Conservation (phyloP, 306 rosid genomes). For the barrel medic (Medicago truncatula) region DNA sequence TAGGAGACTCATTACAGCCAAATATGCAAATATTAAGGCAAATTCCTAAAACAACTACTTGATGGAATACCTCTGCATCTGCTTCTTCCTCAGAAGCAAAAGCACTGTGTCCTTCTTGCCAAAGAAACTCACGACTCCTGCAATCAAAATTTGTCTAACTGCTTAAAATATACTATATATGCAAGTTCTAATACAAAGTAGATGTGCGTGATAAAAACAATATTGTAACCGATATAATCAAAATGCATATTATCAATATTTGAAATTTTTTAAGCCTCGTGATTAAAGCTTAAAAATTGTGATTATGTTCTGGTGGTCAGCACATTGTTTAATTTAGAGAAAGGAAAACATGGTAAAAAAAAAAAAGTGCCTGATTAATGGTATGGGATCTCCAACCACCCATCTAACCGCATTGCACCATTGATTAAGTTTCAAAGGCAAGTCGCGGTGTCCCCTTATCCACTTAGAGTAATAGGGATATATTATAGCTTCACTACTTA, state of each 20-base stretch:
- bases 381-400: slow-evolving; percentile 97
- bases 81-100: slow-evolving; percentile 93
- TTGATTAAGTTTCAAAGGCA: slow-evolving; percentile 92
- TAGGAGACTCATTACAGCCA: neutral
- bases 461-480: slow-evolving; percentile 96
- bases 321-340: neutral
- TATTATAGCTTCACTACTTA: slow-evolving; percentile 98
- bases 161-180: neutral
- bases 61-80: slow-evolving; percentile 70
- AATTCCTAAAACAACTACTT: slow-evolving; percentile 30
- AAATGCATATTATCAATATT: neutral
- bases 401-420: slow-evolving; percentile 99
- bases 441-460: slow-evolving; percentile 98
- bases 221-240: neutral
- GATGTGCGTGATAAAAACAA: slow-evolving; percentile 2
- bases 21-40: slow-evolving; percentile 15
- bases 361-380: slow-evolving; percentile 76
- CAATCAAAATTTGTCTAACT: slow-evolving; percentile 35
- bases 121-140: slow-evolving; percentile 99
- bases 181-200: neutral
- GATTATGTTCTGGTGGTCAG: slow-evolving; percentile 24
- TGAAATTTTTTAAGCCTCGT: slow-evolving; percentile 50
- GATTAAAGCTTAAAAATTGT: slow-evolving; percentile 10
- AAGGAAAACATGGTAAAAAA: slow-evolving; percentile 14
- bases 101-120: slow-evolving; percentile 99